Base-by-base conservation (phyloP, 2,329 filamentous ascomycete genomes). In the Raffaelea albimanens region DNA sequence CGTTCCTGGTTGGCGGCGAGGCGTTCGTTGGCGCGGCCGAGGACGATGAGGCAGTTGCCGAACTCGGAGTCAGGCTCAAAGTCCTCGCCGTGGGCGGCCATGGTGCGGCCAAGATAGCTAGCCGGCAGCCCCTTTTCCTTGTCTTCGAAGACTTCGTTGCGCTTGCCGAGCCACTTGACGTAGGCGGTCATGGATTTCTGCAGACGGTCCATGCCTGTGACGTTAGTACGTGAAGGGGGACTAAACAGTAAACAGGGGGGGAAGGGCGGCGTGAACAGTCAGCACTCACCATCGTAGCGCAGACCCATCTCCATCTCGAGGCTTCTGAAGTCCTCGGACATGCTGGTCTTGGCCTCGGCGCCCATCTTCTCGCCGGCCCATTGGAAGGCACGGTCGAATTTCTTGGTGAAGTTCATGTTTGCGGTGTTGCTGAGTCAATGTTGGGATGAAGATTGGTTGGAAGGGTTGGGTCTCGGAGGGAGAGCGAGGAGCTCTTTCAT, bases 361-460 rank as follows among this genome's bases (percentile, higher is more conserved):
- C 91, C 91, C 87, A 97, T 95, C 69, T 90, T 87, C 71, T 97
- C 91, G 57, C 88, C 88, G 34, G 90, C 88, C 91, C 91, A 97
- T 83, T 97, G 91, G 72, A 91, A 94, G 73, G 95, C 83, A 61
- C 91, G 85, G 69, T 90, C 91, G 63, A 97, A 81, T 65, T 94
- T 95, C 75, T 95, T 95, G 67, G 71, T 75, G 59, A 80, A 70
- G 57, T 73, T 68, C 75, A 78, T 79, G 19, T 46, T 66, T 55
- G 40, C 8, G 45, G 25, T 40, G 13, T 11, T 46, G 9, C n/a
- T n/a, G n/a, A n/a, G n/a, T n/a, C n/a, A n/a, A n/a, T n/a, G n/a
- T n/a, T n/a, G n/a, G n/a, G n/a, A n/a, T n/a, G n/a, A n/a, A n/a
- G n/a, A n/a, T n/a, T n/a, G n/a, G n/a, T n/a, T n/a, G n/a, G n/a